Percentiles rank a stretch among this genome's conserved stretches.
Conservation (phyloP, 768 basidiomycete species). For the Lactarius akahatsu region DNA sequence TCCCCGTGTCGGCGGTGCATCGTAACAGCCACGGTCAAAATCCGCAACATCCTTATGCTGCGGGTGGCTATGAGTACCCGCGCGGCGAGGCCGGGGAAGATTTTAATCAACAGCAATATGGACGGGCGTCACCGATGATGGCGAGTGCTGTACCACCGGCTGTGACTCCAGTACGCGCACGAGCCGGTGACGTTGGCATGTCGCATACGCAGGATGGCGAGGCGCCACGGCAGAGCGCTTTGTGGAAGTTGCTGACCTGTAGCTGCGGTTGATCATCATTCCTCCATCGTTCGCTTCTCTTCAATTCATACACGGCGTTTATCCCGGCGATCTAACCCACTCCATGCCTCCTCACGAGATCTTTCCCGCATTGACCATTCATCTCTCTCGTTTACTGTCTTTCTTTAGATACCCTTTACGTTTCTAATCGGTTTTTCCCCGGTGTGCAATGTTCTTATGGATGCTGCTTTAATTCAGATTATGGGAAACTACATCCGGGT, state of each 20-base stretch:
- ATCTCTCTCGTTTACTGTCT: constrained; percentile 7
- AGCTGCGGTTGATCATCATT: constrained; percentile 53
- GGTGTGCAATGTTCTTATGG: constrained; percentile 19
- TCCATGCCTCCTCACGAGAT: constrained; percentile 8
- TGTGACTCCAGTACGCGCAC: constrained; percentile 68
- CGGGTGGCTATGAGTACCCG: constrained; percentile 59
- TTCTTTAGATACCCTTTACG: constrained; percentile 27
- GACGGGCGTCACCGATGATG: constrained; percentile 82
- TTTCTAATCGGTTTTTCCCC: constrained; percentile 18
- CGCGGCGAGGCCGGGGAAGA: constrained; percentile 49
- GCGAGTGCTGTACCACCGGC: constrained; percentile 70
- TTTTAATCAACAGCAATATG: constrained; percentile 63
- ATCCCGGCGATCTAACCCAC: constrained; percentile 22
- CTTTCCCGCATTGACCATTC: background rate
- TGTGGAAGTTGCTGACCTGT: constrained; percentile 74
- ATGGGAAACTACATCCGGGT: constrained; percentile 4
- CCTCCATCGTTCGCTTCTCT: background rate
- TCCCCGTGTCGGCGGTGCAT: constrained; percentile 59
- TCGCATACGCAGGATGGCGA: constrained; percentile 60
- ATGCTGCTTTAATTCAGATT: constrained; percentile 23
- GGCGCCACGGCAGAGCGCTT: constrained; percentile 49
- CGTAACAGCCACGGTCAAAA: constrained; percentile 42
- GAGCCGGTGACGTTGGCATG: constrained; percentile 65
- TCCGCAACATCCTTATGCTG: constrained; percentile 71
- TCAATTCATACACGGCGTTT: constrained; percentile 19